Evolutionary conservation across 768 basidiomycete genomes (phyloP), one percentile per base, ranked within the genome.

Genomic region (Strobilomyces confusus): DNA sequence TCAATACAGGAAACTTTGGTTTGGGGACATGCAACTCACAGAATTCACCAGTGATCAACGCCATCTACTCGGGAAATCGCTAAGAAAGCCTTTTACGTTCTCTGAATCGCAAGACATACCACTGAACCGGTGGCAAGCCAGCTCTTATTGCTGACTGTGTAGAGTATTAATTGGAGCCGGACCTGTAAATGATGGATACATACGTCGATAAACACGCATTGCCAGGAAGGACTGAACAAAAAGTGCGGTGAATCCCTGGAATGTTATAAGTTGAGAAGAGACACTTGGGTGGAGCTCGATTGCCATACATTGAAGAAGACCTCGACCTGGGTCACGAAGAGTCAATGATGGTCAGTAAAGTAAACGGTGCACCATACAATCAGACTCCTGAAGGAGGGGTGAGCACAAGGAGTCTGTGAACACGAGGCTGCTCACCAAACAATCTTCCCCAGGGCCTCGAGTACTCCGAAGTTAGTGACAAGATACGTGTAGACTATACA

Each of bases 171-270:
- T 32, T 15, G 20, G 29, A 12, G 13, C 11, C 20, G 23, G 30
- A 5, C 9, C 15, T 38, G 38, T 0, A 32, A 45, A 30, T 5
- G 11, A 4, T 13, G 12, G 14, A 20, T 32, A 69, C 78, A 45
- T 61, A 80, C 79, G 62, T 44, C 71, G 73, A 72, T 79, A 83
- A 1, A 84, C 74, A 0, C 82, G 78, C 59, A 76, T 71, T 0
- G 77, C 68, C 51, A 82, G 73, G 67, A 83, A 84, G 15, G 79
- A 74, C 69, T 84, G 83, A 1, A 83, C 83, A 32, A 82, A 66
- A n/a, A 75, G 69, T 3, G 76, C 80, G 4, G 80, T 83, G 33
- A 82, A 64, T 23, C 77, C 67, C 66, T 67, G n/a, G 9, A 9
- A 17, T 3, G 23, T 19, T 36, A 32, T 66, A 30, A 63, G 46